A percentile compares a stretch with the other conserved stretches of the same genome.
These are phyloP conservation scores for Melampsora medusae DNA, from an alignment of 1,284 basidiomycete species.

Conservation along the genomic window DNA sequence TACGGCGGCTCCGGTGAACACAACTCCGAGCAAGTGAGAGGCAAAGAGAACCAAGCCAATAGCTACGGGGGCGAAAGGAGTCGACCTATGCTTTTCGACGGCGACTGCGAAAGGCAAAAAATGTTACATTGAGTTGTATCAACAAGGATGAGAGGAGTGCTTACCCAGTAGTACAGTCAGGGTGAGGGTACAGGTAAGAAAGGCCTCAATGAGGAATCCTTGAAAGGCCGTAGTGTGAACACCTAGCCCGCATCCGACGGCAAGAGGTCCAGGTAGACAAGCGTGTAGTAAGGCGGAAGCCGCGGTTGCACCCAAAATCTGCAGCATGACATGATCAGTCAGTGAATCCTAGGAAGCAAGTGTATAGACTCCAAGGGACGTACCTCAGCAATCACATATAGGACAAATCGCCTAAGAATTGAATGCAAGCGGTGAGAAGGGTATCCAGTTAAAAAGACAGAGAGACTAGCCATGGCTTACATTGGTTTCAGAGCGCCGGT, in stretches of 20 bases:
- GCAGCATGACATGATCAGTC: conserved; percentile 6
- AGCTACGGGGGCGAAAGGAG: conserved; percentile 45
- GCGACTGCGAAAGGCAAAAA: conserved; percentile 33
- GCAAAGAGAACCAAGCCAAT: conserved; percentile 47
- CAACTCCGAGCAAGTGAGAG: conserved; percentile 46
- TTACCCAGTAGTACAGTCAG: conserved; percentile 39
- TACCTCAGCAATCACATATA: conserved; percentile 38
- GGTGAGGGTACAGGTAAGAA: conserved; percentile 20
- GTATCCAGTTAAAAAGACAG: conserved; percentile 45
- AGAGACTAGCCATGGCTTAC: conserved; percentile 11
- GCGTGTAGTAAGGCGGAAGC: conserved; percentile 65
- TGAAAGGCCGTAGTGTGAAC: conserved; percentile 9
- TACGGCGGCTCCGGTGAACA: conserved; percentile 47
- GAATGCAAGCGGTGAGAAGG: conserved; percentile 36
- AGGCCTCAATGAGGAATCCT: conserved; percentile 33
- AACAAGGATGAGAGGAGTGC: background rate
- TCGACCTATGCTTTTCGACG: conserved; percentile 47
- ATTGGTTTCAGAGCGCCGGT: conserved; percentile 29
- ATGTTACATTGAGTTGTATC: background rate
- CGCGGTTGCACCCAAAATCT: conserved; percentile 50
- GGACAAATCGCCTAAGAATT: conserved; percentile 29
- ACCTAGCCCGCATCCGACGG: conserved; percentile 56
- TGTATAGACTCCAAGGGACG: background rate
- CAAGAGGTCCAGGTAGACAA: conserved; percentile 64
- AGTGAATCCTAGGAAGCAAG: background rate